Evolutionary conservation across 106 monocot genomes (phyloP).

Genomic region (Allium sativum): DNA sequence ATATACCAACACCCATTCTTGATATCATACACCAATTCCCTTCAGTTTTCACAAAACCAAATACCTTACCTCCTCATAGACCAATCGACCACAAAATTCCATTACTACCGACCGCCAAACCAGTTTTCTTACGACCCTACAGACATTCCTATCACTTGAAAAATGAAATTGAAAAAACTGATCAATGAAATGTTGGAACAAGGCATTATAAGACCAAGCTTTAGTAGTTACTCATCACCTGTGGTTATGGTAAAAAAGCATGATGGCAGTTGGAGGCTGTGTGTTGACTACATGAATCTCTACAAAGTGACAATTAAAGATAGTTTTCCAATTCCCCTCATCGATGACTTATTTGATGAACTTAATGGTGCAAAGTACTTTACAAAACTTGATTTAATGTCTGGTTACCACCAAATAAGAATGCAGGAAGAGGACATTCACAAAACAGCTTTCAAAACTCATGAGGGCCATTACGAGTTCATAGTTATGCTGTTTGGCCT

Average conservation of each 20-base stretch:
- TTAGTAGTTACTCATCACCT: not conserved
- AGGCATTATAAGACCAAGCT: not conserved
- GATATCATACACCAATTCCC: too few relatives aligned
- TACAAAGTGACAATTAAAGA: not conserved
- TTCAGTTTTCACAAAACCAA: not conserved
- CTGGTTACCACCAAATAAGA: not conserved
- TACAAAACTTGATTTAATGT: not conserved
- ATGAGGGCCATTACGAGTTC: not conserved
- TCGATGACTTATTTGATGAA: not conserved
- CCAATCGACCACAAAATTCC: not conserved
- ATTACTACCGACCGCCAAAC: not conserved
- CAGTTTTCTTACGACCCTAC: not conserved
- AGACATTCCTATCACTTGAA: not conserved
- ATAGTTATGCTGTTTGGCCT: not conserved
- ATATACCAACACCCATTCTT: too few relatives aligned
- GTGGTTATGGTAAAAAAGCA: not conserved
- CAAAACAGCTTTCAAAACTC: conserved; percentile 1
- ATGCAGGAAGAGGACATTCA: not conserved
- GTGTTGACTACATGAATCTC: not conserved
- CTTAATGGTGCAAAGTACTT: not conserved
- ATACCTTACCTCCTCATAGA: not conserved
- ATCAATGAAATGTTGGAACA: not conserved
- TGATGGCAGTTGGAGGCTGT: not conserved
- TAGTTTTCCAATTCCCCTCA: not conserved
- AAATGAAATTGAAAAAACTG: not conserved